Conservation (phyloP, 2,329 filamentous ascomycete species). For the Penicillium sp. region DNA sequence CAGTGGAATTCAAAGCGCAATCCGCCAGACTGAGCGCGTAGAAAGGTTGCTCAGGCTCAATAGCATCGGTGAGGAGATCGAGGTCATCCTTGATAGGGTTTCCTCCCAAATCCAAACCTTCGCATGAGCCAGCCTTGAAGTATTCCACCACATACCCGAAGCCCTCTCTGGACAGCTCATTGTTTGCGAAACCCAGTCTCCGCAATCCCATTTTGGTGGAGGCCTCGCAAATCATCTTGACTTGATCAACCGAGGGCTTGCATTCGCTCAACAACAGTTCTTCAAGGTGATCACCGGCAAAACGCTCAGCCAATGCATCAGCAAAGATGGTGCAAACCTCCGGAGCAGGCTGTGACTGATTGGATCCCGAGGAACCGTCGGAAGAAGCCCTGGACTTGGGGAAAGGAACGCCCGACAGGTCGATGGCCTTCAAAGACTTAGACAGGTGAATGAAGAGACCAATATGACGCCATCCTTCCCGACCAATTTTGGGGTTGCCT, state of each 20-base stretch:
- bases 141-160: conserved; percentile 75
- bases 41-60: conserved; percentile 54
- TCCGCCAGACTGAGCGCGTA: conserved; percentile 84
- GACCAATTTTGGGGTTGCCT: conserved; percentile 80
- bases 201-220: conserved; percentile 74
- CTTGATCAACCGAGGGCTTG: conserved; percentile 65
- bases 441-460: conserved; percentile 89
- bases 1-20: conserved; percentile 73
- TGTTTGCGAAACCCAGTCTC: conserved; percentile 79
- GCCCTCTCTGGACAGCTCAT: conserved; percentile 70
- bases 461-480: conserved; percentile 88
- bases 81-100: conserved; percentile 67
- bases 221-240: conserved; percentile 77
- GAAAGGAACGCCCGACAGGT: conserved; percentile 81
- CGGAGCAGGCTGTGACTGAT: conserved; percentile 23
- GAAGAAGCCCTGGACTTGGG: conserved; percentile 48
- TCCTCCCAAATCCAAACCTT: conserved; percentile 84
- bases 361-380: conserved; percentile 20
- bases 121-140: conserved; percentile 71
- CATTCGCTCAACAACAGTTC: conserved; percentile 82
- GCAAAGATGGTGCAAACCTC: conserved; percentile 68
- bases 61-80: conserved; percentile 36
- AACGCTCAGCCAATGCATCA: conserved; percentile 71
- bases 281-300: conserved; percentile 73
- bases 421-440: conserved; percentile 77